These are phyloP conservation scores for Chaetomium globosum DNA, from an alignment of 2,329 filamentous ascomycete species.

Conservation along the genomic window DNA sequence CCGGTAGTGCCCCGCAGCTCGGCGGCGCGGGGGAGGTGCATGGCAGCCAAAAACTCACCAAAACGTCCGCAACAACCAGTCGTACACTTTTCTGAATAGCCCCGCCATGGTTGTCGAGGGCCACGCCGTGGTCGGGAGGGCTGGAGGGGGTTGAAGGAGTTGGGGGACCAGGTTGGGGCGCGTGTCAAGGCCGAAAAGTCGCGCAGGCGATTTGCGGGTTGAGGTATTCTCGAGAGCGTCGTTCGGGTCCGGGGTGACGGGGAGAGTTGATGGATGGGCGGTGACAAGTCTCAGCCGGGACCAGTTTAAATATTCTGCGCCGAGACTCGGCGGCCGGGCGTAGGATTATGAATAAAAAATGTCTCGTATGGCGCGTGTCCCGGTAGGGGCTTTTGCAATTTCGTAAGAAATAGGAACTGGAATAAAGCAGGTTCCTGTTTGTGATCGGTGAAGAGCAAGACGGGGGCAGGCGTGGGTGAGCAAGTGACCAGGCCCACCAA, in stretches of 20 bases:
- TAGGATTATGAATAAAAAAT: constrained; percentile 47
- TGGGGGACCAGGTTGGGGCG: not conserved
- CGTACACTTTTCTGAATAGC: constrained; percentile 91
- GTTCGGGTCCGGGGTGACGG: constrained; percentile 7
- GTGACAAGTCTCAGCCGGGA: constrained; percentile 37
- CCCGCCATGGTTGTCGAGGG: constrained; percentile 69
- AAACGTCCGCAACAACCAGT: constrained; percentile 96
- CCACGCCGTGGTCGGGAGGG: constrained; percentile 9
- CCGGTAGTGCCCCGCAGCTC: constrained; percentile 37
- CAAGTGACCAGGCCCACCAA: constrained; percentile 36
- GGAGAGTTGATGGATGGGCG: constrained; percentile 19
- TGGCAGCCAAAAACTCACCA: constrained; percentile 65
- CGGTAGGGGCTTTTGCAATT: constrained; percentile 32
- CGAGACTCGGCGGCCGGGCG: constrained; percentile 36
- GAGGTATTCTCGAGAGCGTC: constrained; percentile 8
- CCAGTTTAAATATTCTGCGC: constrained; percentile 47
- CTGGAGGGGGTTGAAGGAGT: not conserved
- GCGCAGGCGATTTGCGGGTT: constrained; percentile 10
- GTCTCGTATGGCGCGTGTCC: constrained; percentile 46
- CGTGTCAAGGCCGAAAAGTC: constrained; percentile 7
- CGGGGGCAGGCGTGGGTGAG: constrained; percentile 33
- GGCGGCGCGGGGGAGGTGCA: constrained; percentile 26
- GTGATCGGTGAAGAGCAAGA: constrained; percentile 33
- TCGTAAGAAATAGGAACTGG: constrained; percentile 31
- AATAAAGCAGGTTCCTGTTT: constrained; percentile 29